These are phyloP conservation scores for Circinella umbellata DNA, from an alignment of 371 early-diverging fungal species.

Conservation along the genomic window DNA sequence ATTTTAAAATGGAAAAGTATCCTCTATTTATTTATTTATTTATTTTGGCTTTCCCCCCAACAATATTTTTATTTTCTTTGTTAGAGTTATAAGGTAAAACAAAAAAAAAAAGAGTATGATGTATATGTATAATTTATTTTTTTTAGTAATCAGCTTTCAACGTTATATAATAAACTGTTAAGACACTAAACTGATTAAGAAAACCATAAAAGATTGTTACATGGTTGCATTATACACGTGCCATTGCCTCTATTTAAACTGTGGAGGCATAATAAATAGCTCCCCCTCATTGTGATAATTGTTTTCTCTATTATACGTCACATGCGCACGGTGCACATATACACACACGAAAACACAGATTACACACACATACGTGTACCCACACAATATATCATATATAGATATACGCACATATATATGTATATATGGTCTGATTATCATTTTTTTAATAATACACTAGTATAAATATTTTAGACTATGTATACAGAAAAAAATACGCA, in stretches of 20 bases:
- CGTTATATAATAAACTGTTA: neutral
- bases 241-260: neutral
- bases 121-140: neutral
- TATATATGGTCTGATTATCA: neutral
- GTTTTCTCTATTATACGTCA: neutral
- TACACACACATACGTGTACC: too few relatives aligned
- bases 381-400: too few relatives aligned
- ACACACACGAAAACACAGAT: too few relatives aligned
- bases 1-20: too few relatives aligned
- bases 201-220: neutral
- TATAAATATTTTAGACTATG: neutral
- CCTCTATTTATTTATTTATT: too few relatives aligned
- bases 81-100: neutral
- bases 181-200: neutral
- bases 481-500: too few relatives aligned
- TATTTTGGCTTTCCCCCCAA: too few relatives aligned
- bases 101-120: neutral
- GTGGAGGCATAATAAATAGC: neutral
- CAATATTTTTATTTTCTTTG: too few relatives aligned
- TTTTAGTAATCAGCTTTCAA: neutral
- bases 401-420: too few relatives aligned
- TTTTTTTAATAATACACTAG: neutral
- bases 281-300: too few relatives aligned
- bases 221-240: neutral
- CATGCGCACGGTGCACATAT: slow-evolving; percentile 6